Base-by-base conservation (phyloP, 202 grass and related monocot genomes). In the Bolboschoenoplectus hybrid region DNA sequence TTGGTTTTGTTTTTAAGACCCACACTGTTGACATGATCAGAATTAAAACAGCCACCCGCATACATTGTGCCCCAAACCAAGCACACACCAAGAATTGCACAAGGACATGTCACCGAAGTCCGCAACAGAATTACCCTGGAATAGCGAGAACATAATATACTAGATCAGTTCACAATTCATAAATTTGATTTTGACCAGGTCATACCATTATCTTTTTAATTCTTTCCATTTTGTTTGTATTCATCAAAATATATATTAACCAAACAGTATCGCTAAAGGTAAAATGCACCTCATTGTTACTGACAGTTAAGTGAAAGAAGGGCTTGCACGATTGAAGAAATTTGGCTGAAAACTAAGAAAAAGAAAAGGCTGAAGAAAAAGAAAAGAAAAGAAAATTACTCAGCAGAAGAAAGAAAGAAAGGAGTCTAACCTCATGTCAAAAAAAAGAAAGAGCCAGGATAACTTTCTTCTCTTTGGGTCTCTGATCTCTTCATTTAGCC, bases 21-120 rank as follows among this genome's bases (percentile, higher is more conserved):
- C 16, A 61, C 36, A 80, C 76, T 58, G 76, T 80, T 62, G 76
- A 80, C 76, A 80, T 80, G 36, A 80, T 80, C 76, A 80, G 55
- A 80, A 80, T 62, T 80, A 61, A 55, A 80, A 80, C 76, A 62
- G 55, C 76, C 76, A 80, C 76, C 39, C 14, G 4, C 36, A 58
- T 61, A 80, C 38, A 62, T 80, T 20, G 76, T 61, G 55, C 76
- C 76, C 38, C 55, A 58, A 80, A 80, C 52, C 74, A 80, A 80
- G 13, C 76, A 57, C 36, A 5, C 56, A 80, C 53, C 52, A 44
- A 60, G 4, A 61, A 74, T 80, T 80, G 75, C 75, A 60, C 35
- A 58, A 43, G 36, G 75, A 44, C 75, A 80, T 61, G 76, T 55
- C 76, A 80, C 0, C 1, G 16, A 80, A 40, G 74, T 80, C 76